These are phyloP conservation scores for Neostapfia colusana DNA, from an alignment of 176 grass and related monocot genomes.

Conservation along the genomic window DNA sequence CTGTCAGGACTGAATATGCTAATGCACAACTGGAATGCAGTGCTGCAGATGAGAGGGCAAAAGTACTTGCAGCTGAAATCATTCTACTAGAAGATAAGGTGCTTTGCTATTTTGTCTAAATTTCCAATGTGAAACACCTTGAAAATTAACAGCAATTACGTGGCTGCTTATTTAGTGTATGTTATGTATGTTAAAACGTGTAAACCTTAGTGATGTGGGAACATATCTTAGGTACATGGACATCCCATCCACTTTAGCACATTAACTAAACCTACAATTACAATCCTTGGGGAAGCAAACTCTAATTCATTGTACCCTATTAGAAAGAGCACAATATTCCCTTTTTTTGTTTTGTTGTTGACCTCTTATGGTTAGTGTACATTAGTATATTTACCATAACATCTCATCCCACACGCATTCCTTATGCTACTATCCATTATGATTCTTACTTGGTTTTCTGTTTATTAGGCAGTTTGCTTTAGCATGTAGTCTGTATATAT, in stretches of 20 bases:
- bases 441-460: conserved; percentile 14
- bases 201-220: not conserved
- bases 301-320: conserved; percentile 9
- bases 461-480: conserved; percentile 14
- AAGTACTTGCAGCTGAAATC: conserved; percentile 95
- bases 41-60: conserved; percentile 97
- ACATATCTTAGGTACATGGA: not conserved
- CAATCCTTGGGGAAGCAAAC: conserved; percentile 4
- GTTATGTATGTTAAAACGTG: conserved; percentile 11
- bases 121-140: conserved; percentile 28
- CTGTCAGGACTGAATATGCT: conserved; percentile 70
- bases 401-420: not conserved
- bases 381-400: not conserved
- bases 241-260: conserved; percentile 19
- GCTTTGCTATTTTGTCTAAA: conserved; percentile 35
- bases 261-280: not conserved
- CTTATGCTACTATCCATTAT: conserved; percentile 3
- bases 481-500: not conserved
- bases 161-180: not conserved
- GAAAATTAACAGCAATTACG: conserved; percentile 28
- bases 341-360: conserved; percentile 14
- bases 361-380: not conserved
- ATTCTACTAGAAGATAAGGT: conserved; percentile 99
- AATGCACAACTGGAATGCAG: conserved; percentile 93
- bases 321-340: not conserved